A percentile compares a stretch with the other conserved stretches of the same genome.
phyloP scores from a whole-genome alignment of 1,284 basidiomycete genomes.

The Naganishia sp. region DNA sequence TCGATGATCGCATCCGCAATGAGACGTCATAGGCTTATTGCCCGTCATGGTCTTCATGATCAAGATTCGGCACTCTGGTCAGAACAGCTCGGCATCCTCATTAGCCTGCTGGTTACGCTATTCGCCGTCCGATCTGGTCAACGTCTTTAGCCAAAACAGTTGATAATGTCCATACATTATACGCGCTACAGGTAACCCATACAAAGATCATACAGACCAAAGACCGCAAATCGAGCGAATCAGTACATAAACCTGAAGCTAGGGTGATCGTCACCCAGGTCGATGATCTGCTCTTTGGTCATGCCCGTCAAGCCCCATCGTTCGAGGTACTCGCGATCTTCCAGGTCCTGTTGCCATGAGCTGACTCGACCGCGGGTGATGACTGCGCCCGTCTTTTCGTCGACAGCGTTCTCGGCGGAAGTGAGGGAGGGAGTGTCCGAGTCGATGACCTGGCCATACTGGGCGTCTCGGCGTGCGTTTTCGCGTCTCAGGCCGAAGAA shows the following conservation, averaged over 20 bases:
- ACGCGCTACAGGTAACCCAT: neutral
- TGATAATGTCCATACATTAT: neutral
- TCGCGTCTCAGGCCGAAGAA: constrained; percentile 46
- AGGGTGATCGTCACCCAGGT: constrained; percentile 51
- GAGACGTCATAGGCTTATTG: too few species aligned
- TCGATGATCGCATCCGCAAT: too few species aligned
- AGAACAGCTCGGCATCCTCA: too few species aligned
- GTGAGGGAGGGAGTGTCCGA: constrained; percentile 57
- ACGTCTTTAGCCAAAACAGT: too few species aligned
- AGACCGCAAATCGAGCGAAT: neutral
- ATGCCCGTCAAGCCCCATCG: constrained; percentile 53
- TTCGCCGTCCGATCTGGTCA: neutral
- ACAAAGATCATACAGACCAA: neutral
- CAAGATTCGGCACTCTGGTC: too few species aligned
- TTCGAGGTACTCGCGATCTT: constrained; percentile 46
- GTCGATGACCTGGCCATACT: constrained; percentile 47
- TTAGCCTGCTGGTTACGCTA: too few species aligned
- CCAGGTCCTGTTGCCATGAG: constrained; percentile 37
- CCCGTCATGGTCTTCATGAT: too few species aligned
- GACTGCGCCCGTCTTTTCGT: constrained; percentile 74
- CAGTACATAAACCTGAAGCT: constrained; percentile 25
- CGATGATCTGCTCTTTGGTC: constrained; percentile 53
- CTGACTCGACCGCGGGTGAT: constrained; percentile 68
- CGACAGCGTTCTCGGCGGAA: constrained; percentile 55
- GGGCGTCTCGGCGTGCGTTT: constrained; percentile 50